These are phyloP conservation scores for Sarcomyxa edulis DNA, from an alignment of 768 basidiomycete species.

Conservation along the genomic window DNA sequence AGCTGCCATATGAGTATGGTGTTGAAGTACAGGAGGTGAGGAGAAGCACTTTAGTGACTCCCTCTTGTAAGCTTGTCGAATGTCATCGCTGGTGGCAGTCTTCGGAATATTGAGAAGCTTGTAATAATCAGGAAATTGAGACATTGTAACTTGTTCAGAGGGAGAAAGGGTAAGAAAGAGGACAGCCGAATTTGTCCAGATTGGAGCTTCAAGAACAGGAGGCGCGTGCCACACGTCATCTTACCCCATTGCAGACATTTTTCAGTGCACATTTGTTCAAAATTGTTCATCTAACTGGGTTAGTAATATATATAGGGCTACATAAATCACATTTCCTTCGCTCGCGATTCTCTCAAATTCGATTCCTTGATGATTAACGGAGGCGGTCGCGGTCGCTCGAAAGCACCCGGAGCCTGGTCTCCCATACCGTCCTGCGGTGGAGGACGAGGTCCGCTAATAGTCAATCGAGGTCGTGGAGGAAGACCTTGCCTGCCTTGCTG, in stretches of 20 bases:
- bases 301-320: conserved; percentile 8
- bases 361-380: no score
- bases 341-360: no score
- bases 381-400: no score
- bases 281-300: neutral
- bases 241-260: no score
- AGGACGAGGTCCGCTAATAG: conserved; percentile 24
- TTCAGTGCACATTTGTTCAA: no score
- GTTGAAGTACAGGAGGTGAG: neutral
- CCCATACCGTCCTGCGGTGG: conserved; percentile 12
- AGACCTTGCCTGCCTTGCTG: conserved; percentile 5
- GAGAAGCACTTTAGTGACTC: conserved; percentile 63
- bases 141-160: conserved; percentile 43
- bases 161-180: no score
- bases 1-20: conserved; percentile 12
- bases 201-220: no score
- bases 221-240: no score
- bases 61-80: conserved; percentile 73
- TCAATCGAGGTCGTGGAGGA: conserved; percentile 10
- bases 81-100: conserved; percentile 62
- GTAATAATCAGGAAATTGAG: conserved; percentile 80
- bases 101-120: conserved; percentile 49
- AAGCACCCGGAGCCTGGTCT: no score
- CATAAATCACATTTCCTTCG: conserved; percentile 2
- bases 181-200: no score